A percentile compares a stretch with the other conserved stretches of the same genome.
Conservation (phyloP, 1,284 basidiomycete species). For the Megacollybia platyphylla region DNA sequence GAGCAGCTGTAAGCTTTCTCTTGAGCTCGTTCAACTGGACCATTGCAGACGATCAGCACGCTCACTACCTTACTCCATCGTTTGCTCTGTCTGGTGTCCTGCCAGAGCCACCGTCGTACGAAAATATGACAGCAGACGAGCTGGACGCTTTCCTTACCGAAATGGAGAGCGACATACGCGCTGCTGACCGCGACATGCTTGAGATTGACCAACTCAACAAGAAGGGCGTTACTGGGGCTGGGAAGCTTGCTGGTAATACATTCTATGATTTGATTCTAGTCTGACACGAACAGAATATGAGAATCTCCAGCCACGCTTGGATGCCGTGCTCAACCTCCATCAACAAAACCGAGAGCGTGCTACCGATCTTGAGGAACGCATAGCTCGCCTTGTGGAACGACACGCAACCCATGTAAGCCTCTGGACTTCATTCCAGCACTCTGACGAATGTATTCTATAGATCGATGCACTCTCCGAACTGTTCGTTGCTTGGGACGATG, state of each 20-base stretch:
- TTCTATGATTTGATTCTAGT: neutral
- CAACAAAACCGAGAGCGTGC: slow-evolving; percentile 43
- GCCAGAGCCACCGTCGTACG: slow-evolving; percentile 39
- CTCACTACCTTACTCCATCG: slow-evolving; percentile 54
- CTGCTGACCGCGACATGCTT: slow-evolving; percentile 65
- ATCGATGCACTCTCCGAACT: slow-evolving; percentile 67
- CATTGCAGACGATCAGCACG: slow-evolving; percentile 56
- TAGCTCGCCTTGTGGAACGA: slow-evolving; percentile 47
- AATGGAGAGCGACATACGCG: slow-evolving; percentile 70
- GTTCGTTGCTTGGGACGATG: slow-evolving; percentile 72
- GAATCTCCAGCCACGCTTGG: slow-evolving; percentile 44
- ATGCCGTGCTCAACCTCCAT: slow-evolving; percentile 42
- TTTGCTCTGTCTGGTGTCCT: slow-evolving; percentile 56
- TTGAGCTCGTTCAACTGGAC: slow-evolving; percentile 1
- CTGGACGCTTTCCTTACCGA: slow-evolving; percentile 58
- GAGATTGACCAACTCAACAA: slow-evolving; percentile 60
- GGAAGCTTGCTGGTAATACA: slow-evolving; percentile 46
- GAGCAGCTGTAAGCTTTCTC: slow-evolving; percentile 41
- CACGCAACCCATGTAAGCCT: slow-evolving; percentile 54
- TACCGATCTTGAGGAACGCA: slow-evolving; percentile 46
- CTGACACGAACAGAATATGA: slow-evolving; percentile 37
- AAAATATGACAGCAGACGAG: slow-evolving; percentile 51
- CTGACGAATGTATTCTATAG: slow-evolving; percentile 19
- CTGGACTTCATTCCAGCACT: neutral
- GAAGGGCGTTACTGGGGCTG: slow-evolving; percentile 58